Evolutionary conservation across 2,329 filamentous ascomycete species (phyloP), one percentile per base, ranked within the genome.

Genomic region (Aspergillus glaucus): DNA sequence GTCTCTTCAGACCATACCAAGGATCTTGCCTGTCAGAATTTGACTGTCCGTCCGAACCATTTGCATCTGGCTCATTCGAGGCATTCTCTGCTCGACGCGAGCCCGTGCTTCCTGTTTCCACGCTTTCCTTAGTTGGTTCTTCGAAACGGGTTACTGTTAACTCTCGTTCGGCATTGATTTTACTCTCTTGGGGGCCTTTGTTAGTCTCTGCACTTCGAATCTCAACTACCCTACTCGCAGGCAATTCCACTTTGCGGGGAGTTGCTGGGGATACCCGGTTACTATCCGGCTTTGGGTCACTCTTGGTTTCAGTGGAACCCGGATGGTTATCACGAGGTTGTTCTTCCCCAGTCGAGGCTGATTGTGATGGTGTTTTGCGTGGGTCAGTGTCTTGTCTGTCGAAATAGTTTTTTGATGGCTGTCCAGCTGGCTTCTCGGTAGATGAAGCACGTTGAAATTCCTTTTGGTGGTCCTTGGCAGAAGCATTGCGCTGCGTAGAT

Each of bases 1-100:
- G 72, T 15, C 56, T 63, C 28, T 58, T 62, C 55, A 66, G 62
- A 30, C 59, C 57, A 50, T 60, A 45, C 67, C 66, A 69, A 9
- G 62, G 59, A 43, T 62, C 49, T 32, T 15, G 40, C 24, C 40
- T 12, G 43, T 17, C 39, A 15, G 43, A 22, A 19, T 21, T 19
- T 9, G 19, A 37, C 12, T 32, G 10, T 15, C 45, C 24, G 12
- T 6, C 34, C 17, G 32, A 14, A n/a, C 24, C 34, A n/a, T 43
- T 44, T n/a, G 9, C 5, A 15, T 37, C 40, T 30, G 46, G 2
- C 21, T 34, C 24, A 12, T 34, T 34, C 17, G 12, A 10, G 19
- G 15, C 10, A 6, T 19, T 34, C 10, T 26, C n/a, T 15, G 12
- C 14, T 26, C 4, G 22, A 28, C 3, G 14, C 8, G 41, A 17